Evolutionary conservation across 1,284 basidiomycete species (phyloP), one percentile per base, ranked within the genome.

Genomic region (Trichosporon inkin): DNA sequence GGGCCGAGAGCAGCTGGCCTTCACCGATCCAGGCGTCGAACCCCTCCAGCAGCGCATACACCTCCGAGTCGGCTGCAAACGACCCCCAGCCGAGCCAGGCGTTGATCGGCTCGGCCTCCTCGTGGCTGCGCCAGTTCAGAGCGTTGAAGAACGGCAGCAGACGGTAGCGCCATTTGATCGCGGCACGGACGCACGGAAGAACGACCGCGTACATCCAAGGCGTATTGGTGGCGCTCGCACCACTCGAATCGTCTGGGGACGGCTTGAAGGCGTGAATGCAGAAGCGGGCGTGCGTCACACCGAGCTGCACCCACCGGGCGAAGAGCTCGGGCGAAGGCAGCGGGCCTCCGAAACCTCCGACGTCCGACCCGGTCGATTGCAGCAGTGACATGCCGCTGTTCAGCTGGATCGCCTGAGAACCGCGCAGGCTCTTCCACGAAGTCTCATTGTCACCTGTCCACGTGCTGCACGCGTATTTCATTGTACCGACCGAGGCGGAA

Each of bases 161-260:
- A 62, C 75, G 75, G 68, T 81, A 81, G 55, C 80, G 66, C 63
- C 80, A 74, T 65, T 78, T 75, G 69, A 80, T 81, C 19, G 71
- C 70, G 10, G 63, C 60, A 6, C 79, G 69, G 58, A 81, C 69
- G 35, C 73, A 64, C 2, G 77, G 76, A 51, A 77, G 68, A 16
- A 80, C 75, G 34, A 75, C 74, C 39, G 79, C 79, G 60, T 80
- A 79, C 79, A 80, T 80, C 79, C 79, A 80, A 4, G 79, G 79
- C 10, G 72, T 61, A 65, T 80, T 80, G 28, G 78, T 79, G 38
- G 68, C 64, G 36, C 70, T 71, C 44, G 70, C 71, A 4, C 79
- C 79, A 3, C 63, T 63, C 0, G 71, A 69, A 58, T 79, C 78
- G 24, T 74, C 65, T 53, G 73, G 69, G 59, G 73, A 72, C 6